A percentile compares a stretch with the other conserved stretches of the same genome.
These are phyloP conservation scores for Myotisia sp. DNA, from an alignment of 2,329 filamentous ascomycete species.

Conservation along the genomic window DNA sequence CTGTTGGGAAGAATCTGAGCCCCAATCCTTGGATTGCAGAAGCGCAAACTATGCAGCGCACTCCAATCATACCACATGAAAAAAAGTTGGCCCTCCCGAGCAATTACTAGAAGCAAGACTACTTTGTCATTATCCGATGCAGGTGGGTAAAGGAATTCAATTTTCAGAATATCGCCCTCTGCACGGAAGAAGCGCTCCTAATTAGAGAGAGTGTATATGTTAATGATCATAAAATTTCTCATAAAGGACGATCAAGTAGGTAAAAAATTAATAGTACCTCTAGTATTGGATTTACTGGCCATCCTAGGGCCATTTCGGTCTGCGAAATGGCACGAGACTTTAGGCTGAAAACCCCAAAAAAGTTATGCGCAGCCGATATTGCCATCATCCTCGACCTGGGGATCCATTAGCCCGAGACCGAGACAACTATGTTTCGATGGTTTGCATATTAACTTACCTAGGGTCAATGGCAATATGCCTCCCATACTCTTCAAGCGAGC, in stretches of 20 bases:
- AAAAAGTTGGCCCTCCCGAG: slow-evolving; percentile 30
- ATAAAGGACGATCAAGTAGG: slow-evolving; percentile 1
- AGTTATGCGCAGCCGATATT: slow-evolving; percentile 54
- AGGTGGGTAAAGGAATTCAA: slow-evolving; percentile 70
- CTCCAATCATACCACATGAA: slow-evolving; percentile 41
- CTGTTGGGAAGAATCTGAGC: slow-evolving; percentile 21
- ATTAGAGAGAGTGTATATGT: background rate
- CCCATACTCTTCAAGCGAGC: slow-evolving; percentile 42
- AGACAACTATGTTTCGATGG: too few species aligned
- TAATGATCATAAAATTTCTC: background rate
- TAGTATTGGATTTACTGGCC: slow-evolving; percentile 47
- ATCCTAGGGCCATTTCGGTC: slow-evolving; percentile 35
- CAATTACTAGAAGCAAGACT: slow-evolving; percentile 56
- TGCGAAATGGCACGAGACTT: slow-evolving; percentile 42
- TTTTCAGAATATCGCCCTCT: slow-evolving; percentile 63
- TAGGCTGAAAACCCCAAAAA: slow-evolving; percentile 59
- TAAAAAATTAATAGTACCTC: slow-evolving; percentile 28
- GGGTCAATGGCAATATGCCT: slow-evolving; percentile 65
- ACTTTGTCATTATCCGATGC: slow-evolving; percentile 53
- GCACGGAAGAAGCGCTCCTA: slow-evolving; percentile 39
- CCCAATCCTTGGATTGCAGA: slow-evolving; percentile 17
- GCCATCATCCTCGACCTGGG: slow-evolving; percentile 44
- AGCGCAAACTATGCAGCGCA: slow-evolving; percentile 25
- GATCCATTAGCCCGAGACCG: slow-evolving; percentile 5
- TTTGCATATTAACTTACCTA: too few species aligned